These are phyloP conservation scores for Dryas octopetala DNA, from an alignment of 306 rosid species.

Conservation along the genomic window DNA sequence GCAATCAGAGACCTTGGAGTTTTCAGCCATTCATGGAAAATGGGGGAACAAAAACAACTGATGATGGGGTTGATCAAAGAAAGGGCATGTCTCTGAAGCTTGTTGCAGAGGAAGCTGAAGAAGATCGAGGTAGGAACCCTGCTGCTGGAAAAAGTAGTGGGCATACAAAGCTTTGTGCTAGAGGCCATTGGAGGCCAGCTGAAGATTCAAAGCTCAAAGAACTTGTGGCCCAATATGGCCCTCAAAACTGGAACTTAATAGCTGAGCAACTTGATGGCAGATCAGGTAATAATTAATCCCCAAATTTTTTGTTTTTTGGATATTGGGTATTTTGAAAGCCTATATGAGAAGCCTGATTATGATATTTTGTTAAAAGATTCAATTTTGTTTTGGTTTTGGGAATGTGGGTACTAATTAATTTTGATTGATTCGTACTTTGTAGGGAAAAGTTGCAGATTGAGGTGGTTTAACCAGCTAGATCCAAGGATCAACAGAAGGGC, in stretches of 20 bases:
- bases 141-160: conserved; percentile 30
- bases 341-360: too few relatives aligned
- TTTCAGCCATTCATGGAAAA: conserved; percentile 13
- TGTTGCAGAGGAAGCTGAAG: conserved; percentile 37
- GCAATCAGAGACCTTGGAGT: not conserved
- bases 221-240: conserved; percentile 79
- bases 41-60: conserved; percentile 19
- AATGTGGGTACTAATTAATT: not conserved
- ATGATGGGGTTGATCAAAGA: conserved; percentile 10
- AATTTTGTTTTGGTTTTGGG: not conserved
- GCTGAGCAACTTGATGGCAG: conserved; percentile 76
- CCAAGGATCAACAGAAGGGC: conserved; percentile 74
- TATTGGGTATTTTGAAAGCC: not conserved
- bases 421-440: conserved; percentile 1
- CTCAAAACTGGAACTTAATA: conserved; percentile 94
- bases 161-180: conserved; percentile 55
- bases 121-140: conserved; percentile 9
- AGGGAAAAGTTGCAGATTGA: conserved; percentile 94
- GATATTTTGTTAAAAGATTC: too few relatives aligned
- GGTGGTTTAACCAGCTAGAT: conserved; percentile 93
- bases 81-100: conserved; percentile 33
- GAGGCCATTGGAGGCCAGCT: conserved; percentile 98
- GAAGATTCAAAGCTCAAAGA: conserved; percentile 81
- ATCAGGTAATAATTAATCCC: conserved; percentile 57
- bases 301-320: not conserved